Evolutionary conservation across 352 stramenopile species (phyloP), one percentile per base, ranked within the genome.

Genomic region (Phytopythium aichiense): DNA sequence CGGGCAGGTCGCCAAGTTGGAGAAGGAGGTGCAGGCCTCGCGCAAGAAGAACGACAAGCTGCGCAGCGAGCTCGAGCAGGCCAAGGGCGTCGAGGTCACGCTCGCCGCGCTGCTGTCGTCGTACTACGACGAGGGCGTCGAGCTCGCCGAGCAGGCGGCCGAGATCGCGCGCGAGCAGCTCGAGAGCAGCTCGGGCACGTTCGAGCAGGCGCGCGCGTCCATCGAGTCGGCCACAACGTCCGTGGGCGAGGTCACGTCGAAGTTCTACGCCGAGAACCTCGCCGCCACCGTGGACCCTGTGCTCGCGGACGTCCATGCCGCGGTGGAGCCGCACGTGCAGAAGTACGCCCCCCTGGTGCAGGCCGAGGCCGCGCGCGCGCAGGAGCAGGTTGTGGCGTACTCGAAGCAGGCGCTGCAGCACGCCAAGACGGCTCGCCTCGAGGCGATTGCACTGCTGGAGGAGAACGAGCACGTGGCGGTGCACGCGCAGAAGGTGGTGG

Each of bases 111-210:
- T 93, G 68, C 68, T 93, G 51, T 91, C 81, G 55, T 78, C 75
- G 38, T 93, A 93, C 67, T 93, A 91, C 45, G 84, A 93, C 67
- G 80, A 89, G 60, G 77, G 81, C n/a, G 72, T 90, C 53, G 66
- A 84, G 20, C 58, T 90, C 33, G 77, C 77, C 7, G 65, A 72
- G 31, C 67, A 74, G 53, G 65, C 72, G 1, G 66, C 79, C 22
- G 64, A 56, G 9, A 65, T 65, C 43, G 61, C 84, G 33, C 76
- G 76, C 22, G 63, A 85, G 38, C 79, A 81, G 56, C 69, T 83
- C 0, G 69, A 81, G 56, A 50, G 81, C 22, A 75, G 77, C 48
- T 75, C 72, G 9, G 71, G 65, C 25, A 74, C 71, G 18, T 50
- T 92, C 31, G 71, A 77, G 20, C 69, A 86, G 30, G 71, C 86